Evolutionary conservation across 106 monocot genomes (phyloP), one percentile per base, ranked within the genome.

Genomic region (Dendrobium chrysotoxum): DNA sequence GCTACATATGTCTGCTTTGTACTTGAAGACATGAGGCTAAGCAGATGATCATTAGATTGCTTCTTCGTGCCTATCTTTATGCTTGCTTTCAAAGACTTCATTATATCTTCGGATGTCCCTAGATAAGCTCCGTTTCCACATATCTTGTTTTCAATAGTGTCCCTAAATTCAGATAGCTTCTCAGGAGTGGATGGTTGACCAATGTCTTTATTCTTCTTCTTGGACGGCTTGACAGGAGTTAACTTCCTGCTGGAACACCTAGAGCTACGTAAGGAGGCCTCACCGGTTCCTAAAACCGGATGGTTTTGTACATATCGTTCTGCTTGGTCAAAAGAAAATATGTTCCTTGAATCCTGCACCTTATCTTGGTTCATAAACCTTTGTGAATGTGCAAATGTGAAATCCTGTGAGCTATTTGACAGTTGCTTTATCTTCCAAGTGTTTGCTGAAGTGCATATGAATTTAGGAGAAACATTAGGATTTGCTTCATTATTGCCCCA

Each of bases 351-450:
- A 75, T 28, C 78, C 71, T 17, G 67, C 46, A 9, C 12, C 80
- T 81, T 84, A n/a, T 82, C 67, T n/a, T 80, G 73, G 45, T 57
- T 44, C 77, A 84, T 71, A 18, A 78, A 28, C 61, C 66, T 53
- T 58, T 86, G 76, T 44, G 76, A 72, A 80, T 83, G 80, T 30
- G 74, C 66, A 77, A 85, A 76, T 8, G 54, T 80, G 65, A 75
- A 80, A 0, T 68, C 39, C 23, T 78, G 78, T 46, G 18, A 21
- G 17, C 50, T 79, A 45, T 75, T 82, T 25, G 42, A 42, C 70
- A 54, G 57, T 17, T 77, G 66, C 50, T 57, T 61, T n/a, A 26
- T 77, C 71, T 46, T 64, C 77, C 53, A 82, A 47, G 47, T 12
- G 38, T 50, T 50, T 50, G 16, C 11, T 13, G 50, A 11, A 44